A percentile compares a stretch with the other conserved stretches of the same genome.
These are phyloP conservation scores for Halenospora varia DNA, from an alignment of 495 filamentous ascomycete species.

Conservation along the genomic window DNA sequence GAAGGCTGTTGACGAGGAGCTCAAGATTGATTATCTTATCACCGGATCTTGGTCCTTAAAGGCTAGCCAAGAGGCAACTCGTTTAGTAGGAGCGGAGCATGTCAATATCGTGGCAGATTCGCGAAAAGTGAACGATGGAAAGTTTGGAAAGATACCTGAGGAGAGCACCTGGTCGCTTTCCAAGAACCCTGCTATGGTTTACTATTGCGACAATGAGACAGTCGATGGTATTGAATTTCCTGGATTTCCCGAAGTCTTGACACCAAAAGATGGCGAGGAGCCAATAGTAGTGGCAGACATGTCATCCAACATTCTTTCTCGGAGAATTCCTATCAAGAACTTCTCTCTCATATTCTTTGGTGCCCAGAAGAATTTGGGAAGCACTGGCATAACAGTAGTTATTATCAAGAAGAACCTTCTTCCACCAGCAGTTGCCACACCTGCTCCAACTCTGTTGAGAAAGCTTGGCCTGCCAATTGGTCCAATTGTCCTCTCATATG, in stretches of 20 bases:
- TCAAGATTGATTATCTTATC: slow-evolving; percentile 85
- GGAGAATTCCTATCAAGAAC: slow-evolving; percentile 58
- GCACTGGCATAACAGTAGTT: slow-evolving; percentile 78
- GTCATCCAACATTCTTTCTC: slow-evolving; percentile 71
- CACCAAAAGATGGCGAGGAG: slow-evolving; percentile 51
- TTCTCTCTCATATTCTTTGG: slow-evolving; percentile 76
- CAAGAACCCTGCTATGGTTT: slow-evolving; percentile 71
- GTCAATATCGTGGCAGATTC: slow-evolving; percentile 78
- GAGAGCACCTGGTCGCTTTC: slow-evolving; percentile 75
- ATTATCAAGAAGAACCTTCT: slow-evolving; percentile 77
- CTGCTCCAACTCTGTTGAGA: slow-evolving; percentile 60
- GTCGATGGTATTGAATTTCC: slow-evolving; percentile 96
- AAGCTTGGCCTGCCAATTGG: slow-evolving; percentile 73
- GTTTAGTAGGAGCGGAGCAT: slow-evolving; percentile 69
- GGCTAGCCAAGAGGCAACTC: slow-evolving; percentile 77
- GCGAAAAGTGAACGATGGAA: slow-evolving; percentile 67
- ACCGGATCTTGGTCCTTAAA: slow-evolving; percentile 94
- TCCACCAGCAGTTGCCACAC: slow-evolving; percentile 52
- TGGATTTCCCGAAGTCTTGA: slow-evolving; percentile 51
- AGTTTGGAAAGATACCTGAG: slow-evolving; percentile 80
- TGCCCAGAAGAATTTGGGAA: slow-evolving; percentile 74
- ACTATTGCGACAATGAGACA: slow-evolving; percentile 93
- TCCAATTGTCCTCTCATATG: slow-evolving; percentile 75
- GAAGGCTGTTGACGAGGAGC: slow-evolving; percentile 56
- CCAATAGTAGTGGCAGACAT: slow-evolving; percentile 77